A percentile compares a stretch with the other conserved stretches of the same genome.
These are phyloP conservation scores for Podaxis mareebaensis DNA, from an alignment of 768 basidiomycete genomes.

Conservation along the genomic window DNA sequence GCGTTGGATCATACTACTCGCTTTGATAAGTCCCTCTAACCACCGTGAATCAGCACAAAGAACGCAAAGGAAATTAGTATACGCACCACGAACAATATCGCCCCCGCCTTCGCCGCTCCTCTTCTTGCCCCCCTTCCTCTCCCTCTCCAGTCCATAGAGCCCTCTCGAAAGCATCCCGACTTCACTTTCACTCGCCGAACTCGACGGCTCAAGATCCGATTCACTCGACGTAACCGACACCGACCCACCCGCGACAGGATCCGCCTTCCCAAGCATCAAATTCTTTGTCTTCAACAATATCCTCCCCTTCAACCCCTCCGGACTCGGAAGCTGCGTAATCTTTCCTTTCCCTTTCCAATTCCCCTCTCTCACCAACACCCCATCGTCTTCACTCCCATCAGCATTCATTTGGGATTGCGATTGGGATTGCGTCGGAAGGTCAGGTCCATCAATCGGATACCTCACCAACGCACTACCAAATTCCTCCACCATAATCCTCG, in stretches of 20 bases:
- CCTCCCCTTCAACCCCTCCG: slow-evolving; percentile 77
- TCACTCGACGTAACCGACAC: slow-evolving; percentile 22
- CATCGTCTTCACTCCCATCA: background rate
- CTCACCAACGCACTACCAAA: slow-evolving; percentile 47
- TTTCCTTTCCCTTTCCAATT: slow-evolving; percentile 24
- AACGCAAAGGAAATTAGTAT: background rate
- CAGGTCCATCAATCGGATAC: slow-evolving; percentile 37
- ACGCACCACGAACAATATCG: slow-evolving; percentile 32
- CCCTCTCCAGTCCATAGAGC: slow-evolving; percentile 10
- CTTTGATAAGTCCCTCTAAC: slow-evolving; percentile 35
- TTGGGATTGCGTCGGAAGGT: background rate
- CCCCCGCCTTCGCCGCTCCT: slow-evolving; percentile 26
- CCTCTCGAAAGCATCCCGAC: slow-evolving; percentile 15
- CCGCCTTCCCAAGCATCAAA: slow-evolving; percentile 44
- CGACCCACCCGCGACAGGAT: background rate
- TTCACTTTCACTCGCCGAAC: slow-evolving; percentile 41
- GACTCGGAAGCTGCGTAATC: slow-evolving; percentile 75
- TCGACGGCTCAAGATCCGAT: slow-evolving; percentile 25
- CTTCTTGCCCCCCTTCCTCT: slow-evolving; percentile 20
- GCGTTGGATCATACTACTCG: slow-evolving; percentile 43
- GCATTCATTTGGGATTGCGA: too few species aligned
- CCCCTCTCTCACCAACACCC: background rate
- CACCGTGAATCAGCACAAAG: background rate
- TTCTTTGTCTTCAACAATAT: slow-evolving; percentile 92
- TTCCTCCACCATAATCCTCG: slow-evolving; percentile 44